Evolutionary conservation across 129 eudicot genomes (phyloP).

Genomic region (Rutidosis leptorrhynchoides): DNA sequence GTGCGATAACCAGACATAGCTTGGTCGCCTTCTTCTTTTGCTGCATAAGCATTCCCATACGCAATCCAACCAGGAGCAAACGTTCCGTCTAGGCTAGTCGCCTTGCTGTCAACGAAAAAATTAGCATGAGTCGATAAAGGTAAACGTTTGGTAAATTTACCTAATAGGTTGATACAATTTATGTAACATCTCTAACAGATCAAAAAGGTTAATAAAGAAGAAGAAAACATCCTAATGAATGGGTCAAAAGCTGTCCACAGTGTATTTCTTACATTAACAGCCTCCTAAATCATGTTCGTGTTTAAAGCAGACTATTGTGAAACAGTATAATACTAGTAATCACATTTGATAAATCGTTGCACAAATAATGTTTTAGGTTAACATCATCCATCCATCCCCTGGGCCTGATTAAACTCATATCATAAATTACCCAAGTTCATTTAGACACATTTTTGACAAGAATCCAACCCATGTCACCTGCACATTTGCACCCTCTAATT

Average conservation of each 20-base stretch:
- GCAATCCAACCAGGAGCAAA: slow-evolving; percentile 97
- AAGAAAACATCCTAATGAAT: not conserved
- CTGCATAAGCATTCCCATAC: slow-evolving; percentile 94
- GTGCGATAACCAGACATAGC: slow-evolving; percentile 98
- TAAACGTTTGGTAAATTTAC: not conserved
- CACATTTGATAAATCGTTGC: not conserved
- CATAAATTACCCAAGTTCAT: not conserved
- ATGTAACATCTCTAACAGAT: not conserved
- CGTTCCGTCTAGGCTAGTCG: slow-evolving; percentile 81
- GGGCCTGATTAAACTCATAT: not conserved
- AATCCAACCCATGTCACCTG: not conserved
- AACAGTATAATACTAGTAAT: not conserved
- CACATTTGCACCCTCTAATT: not conserved
- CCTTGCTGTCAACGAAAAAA: slow-evolving; percentile 59
- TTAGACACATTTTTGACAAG: not conserved
- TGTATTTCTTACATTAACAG: not conserved
- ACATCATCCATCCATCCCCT: not conserved
- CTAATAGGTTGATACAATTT: not conserved
- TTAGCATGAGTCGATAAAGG: slow-evolving; percentile 5
- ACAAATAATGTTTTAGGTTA: not conserved
- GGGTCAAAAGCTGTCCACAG: not conserved
- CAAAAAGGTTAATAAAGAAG: not conserved
- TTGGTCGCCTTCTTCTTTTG: slow-evolving; percentile 97
- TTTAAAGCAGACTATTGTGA: not conserved
- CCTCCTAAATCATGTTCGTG: not conserved